phyloP scores from a whole-genome alignment of 2,329 filamentous ascomycete species.

The Alternaria solani region DNA sequence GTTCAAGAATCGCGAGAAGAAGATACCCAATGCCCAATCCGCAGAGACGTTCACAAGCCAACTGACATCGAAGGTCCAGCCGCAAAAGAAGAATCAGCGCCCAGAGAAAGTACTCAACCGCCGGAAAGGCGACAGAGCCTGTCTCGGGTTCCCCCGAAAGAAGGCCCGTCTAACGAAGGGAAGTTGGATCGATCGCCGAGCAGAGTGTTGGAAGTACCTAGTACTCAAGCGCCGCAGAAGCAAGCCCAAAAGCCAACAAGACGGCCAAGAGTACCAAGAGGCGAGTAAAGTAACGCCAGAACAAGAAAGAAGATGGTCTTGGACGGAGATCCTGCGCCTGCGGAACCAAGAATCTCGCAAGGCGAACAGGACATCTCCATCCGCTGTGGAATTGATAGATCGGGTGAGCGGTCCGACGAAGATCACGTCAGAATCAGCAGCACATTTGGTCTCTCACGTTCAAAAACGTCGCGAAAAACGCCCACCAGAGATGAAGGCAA shows the following conservation, averaged over 20 bases:
- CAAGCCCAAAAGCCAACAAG: conserved; percentile 14
- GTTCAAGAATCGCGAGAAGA: not conserved
- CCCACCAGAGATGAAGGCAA: not conserved
- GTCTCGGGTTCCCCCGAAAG: conserved; percentile 8
- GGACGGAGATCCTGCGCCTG: too few relatives aligned
- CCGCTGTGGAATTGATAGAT: not conserved
- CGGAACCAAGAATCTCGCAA: not conserved
- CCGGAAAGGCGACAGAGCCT: not conserved
- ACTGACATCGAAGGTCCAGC: not conserved
- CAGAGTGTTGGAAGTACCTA: conserved; percentile 10
- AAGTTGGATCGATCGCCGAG: conserved; percentile 4
- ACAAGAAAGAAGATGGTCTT: not conserved
- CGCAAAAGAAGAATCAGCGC: not conserved
- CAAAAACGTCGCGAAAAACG: not conserved
- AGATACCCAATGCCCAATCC: not conserved
- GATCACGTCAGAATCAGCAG: not conserved
- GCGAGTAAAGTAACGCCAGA: not conserved
- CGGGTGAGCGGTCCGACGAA: not conserved
- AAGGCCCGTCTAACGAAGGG: conserved; percentile 1
- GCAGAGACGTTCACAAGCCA: not conserved
- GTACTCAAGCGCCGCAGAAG: conserved; percentile 9
- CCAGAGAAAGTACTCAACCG: conserved; percentile 1
- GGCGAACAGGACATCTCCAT: not conserved
- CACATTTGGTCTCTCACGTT: not conserved
- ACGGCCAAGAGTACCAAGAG: conserved; percentile 2